These are phyloP conservation scores for Euphorbia peplus DNA, from an alignment of 345 rosid genomes.

Conservation along the genomic window DNA sequence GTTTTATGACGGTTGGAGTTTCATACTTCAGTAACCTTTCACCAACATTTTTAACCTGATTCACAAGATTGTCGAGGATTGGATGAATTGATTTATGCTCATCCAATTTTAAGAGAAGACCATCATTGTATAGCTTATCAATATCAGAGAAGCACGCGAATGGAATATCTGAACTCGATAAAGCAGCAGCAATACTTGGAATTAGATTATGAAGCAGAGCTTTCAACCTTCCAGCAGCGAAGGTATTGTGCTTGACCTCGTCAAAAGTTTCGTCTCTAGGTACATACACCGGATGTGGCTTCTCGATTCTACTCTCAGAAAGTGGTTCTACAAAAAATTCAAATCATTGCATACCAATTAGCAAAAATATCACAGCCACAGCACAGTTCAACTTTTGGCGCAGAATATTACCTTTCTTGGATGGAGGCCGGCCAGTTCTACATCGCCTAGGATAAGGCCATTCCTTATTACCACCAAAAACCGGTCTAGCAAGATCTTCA, in stretches of 20 bases:
- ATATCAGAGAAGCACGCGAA: conserved; percentile 91
- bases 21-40: conserved; percentile 66
- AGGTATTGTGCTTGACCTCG: conserved; percentile 79
- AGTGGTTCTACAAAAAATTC: conserved; percentile 43
- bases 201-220: conserved; percentile 89
- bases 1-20: conserved; percentile 70
- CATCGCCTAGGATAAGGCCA: conserved; percentile 92
- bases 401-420: conserved; percentile 47
- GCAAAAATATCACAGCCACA: background rate
- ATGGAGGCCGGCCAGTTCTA: conserved; percentile 78
- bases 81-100: conserved; percentile 29
- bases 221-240: conserved; percentile 80
- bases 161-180: conserved; percentile 73
- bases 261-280: conserved; percentile 95
- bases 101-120: conserved; percentile 53
- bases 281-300: conserved; percentile 80
- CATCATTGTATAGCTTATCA: conserved; percentile 62
- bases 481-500: conserved; percentile 61
- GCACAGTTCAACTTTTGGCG: background rate
- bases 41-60: conserved; percentile 49
- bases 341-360: conserved; percentile 7
- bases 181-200: conserved; percentile 72
- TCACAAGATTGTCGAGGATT: conserved; percentile 34
- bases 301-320: conserved; percentile 72
- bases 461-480: conserved; percentile 48